Evolutionary conservation across 306 rosid species (phyloP), one percentile per base, ranked within the genome.

Genomic region (Acacia crassicarpa): DNA sequence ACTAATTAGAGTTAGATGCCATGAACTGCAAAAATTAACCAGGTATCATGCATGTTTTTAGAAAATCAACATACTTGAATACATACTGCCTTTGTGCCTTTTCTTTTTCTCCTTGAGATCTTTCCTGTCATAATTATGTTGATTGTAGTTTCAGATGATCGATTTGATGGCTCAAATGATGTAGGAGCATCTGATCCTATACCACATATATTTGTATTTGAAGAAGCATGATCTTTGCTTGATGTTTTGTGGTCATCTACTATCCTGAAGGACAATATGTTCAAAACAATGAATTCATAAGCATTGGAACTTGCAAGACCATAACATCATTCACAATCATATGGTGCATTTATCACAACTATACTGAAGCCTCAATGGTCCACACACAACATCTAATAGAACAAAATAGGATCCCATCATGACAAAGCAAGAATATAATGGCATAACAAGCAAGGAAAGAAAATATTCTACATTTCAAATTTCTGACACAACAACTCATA

Each of bases 71-170:
- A 59, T 23, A 59, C 66, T 23, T 23, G 66, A 59, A 22, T 11
- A 23, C 33, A 59, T 9, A 23, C 1, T 9, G 16, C 33, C 23
- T 59, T 59, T 23, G 30, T 10, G 16, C 66, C 66, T 25, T 8
- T 79, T 69, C 82, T 76, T 68, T 45, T 89, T 84, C 85, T 81
- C 68, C 71, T 86, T 68, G 82, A 79, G 23, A 27, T 76, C 76
- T 81, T 79, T 44, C 61, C 41, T 10, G 9, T 63, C 62, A 53
- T 41, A 71, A 2, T 66, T 80, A 10, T 32, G 63, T 22, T 38
- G 74, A 30, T 23, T 22, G 40, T 74, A 61, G 49, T 15, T 75
- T 46, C 51, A 11, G 71, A 40, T 9, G 33, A 59, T 49, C 23
- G 38, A 49, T 44, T 81, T 32, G 59, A 51, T 20, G 23, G 61